A percentile compares a stretch with the other conserved stretches of the same genome.
Evolutionary conservation across 2,329 filamentous ascomycete genomes (phyloP).

Genomic region (Didymella pomorum): DNA sequence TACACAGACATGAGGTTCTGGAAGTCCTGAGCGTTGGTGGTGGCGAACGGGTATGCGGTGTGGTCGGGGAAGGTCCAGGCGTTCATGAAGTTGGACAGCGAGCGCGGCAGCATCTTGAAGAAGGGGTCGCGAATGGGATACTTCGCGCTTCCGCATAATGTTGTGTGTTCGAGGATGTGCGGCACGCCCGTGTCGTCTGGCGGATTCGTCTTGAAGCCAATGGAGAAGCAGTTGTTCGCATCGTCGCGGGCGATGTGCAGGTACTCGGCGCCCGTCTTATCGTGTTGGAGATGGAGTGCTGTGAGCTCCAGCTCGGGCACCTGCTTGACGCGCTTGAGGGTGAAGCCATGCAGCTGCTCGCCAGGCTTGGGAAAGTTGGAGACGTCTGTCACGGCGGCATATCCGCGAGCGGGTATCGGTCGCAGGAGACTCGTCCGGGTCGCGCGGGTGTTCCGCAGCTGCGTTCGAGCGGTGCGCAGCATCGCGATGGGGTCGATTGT

Average conservation of each 20-base stretch:
- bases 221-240: constrained; percentile 98
- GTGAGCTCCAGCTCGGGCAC: constrained; percentile 94
- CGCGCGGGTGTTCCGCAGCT: constrained; percentile 33
- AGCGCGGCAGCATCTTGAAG: constrained; percentile 99
- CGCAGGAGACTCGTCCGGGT: constrained; percentile 10
- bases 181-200: constrained; percentile 95
- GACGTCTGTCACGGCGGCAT: constrained; percentile 77
- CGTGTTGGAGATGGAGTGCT: constrained; percentile 87
- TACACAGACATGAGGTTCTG: constrained; percentile 97
- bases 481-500: constrained; percentile 25
- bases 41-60: constrained; percentile 97
- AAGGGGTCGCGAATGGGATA: constrained; percentile 98
- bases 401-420: constrained; percentile 40
- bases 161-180: constrained; percentile 97
- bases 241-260: constrained; percentile 94
- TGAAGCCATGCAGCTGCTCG: constrained; percentile 92
- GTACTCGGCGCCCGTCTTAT: constrained; percentile 95
- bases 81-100: constrained; percentile 99
- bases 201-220: constrained; percentile 98
- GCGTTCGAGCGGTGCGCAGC: constrained; percentile 49
- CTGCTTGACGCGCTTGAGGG: constrained; percentile 85
- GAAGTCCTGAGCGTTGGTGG: constrained; percentile 94
- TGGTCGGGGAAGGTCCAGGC: constrained; percentile 96
- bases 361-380: constrained; percentile 79
- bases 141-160: constrained; percentile 93